Conservation (phyloP, 2,329 filamentous ascomycete species). For the Xylariaceae sp. region DNA sequence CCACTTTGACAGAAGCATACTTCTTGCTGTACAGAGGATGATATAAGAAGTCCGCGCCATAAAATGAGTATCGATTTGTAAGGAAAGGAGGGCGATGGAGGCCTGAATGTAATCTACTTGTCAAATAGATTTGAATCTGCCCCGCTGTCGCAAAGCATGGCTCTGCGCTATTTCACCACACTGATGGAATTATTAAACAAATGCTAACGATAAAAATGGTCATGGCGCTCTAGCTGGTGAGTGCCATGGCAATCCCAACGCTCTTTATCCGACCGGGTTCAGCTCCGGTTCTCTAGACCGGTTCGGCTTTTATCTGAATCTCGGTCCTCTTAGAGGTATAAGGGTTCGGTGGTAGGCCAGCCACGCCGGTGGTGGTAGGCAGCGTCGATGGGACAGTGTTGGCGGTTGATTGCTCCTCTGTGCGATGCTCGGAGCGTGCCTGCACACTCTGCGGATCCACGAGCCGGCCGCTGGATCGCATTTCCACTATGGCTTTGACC, state of each 20-base stretch:
- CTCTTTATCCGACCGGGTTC: too few species aligned
- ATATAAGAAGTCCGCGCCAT: too few species aligned
- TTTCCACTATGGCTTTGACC: constrained; percentile 60
- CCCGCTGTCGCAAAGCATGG: too few species aligned
- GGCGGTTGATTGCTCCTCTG: constrained; percentile 20
- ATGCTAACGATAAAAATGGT: too few species aligned
- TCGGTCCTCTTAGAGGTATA: constrained; percentile 30
- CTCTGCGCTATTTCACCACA: constrained; percentile 21
- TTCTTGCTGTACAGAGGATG: too few species aligned
- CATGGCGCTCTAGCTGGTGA: too few species aligned
- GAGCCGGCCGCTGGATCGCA: constrained; percentile 55
- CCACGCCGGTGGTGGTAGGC: constrained; percentile 24
- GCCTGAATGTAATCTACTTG: too few species aligned
- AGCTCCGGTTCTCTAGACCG: too few species aligned
- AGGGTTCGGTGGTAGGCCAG: constrained; percentile 29
- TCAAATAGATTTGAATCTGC: constrained; percentile 3
- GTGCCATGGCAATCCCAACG: too few species aligned
- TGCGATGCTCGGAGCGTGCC: constrained; percentile 28
- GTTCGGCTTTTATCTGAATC: constrained; percentile 2
- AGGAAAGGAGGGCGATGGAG: too few species aligned
- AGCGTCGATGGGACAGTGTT: constrained; percentile 22
- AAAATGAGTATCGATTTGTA: too few species aligned
- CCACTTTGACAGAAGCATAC: too few species aligned
- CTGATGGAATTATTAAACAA: constrained; percentile 22
- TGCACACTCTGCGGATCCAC: constrained; percentile 30